These are phyloP conservation scores for Mallotus japonicus DNA, from an alignment of 441 rosid genomes.

Conservation along the genomic window DNA sequence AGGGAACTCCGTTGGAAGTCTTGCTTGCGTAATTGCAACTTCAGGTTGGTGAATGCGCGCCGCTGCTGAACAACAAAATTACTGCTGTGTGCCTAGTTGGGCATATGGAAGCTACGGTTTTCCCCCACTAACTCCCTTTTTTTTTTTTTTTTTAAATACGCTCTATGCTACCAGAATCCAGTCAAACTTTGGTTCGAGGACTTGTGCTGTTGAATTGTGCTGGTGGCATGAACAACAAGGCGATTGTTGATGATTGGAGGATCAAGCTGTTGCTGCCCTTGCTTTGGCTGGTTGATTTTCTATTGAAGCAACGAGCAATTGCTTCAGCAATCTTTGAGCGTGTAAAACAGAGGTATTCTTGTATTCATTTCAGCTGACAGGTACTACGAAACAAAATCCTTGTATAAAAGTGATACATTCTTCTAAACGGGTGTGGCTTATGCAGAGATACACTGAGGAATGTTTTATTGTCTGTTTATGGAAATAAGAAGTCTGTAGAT, in stretches of 20 bases:
- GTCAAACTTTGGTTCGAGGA: neutral
- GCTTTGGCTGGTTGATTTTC: too few species aligned
- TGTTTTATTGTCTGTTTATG: conserved; percentile 60
- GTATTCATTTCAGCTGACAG: too few species aligned
- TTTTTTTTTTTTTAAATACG: neutral
- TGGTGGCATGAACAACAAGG: too few species aligned
- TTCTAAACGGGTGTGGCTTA: conserved; percentile 4
- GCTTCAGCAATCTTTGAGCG: conserved; percentile 71
- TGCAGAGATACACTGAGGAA: conserved; percentile 70
- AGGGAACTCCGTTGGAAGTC: conserved; percentile 94
- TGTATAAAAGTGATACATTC: too few species aligned
- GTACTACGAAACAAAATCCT: too few species aligned
- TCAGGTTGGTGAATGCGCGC: conserved; percentile 40
- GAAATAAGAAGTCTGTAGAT: conserved; percentile 74
- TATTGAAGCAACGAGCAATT: conserved; percentile 41
- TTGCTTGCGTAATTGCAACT: conserved; percentile 90
- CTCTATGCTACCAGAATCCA: conserved; percentile 34
- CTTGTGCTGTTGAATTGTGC: too few species aligned
- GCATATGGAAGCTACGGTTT: too few species aligned
- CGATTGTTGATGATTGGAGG: too few species aligned
- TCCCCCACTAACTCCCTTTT: neutral
- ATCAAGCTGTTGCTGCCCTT: too few species aligned
- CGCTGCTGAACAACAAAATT: too few species aligned
- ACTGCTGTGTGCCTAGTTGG: too few species aligned
- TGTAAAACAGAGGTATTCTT: conserved; percentile 56